A percentile compares a stretch with the other conserved stretches of the same genome.
Conservation (phyloP, 768 basidiomycete species). For the Ramaria sp. region DNA sequence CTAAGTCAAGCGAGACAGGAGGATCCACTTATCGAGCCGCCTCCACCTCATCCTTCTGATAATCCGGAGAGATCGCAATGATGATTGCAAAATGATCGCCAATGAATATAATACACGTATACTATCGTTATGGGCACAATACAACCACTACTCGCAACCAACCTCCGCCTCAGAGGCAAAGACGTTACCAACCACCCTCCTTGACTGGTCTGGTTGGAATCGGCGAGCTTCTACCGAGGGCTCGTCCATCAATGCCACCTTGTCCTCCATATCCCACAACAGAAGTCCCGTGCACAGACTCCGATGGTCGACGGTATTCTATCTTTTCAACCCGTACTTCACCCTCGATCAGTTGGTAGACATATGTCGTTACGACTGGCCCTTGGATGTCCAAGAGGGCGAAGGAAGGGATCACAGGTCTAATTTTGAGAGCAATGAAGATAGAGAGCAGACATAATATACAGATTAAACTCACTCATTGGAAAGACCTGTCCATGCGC, state of each 20-base stretch:
- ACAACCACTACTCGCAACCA: neutral
- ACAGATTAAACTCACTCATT: constrained; percentile 40
- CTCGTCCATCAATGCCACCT: neutral
- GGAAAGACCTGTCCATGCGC: constrained; percentile 79
- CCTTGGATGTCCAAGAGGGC: constrained; percentile 98
- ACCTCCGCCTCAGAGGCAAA: neutral
- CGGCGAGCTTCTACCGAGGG: constrained; percentile 7
- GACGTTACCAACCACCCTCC: constrained; percentile 4
- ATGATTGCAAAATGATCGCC: neutral
- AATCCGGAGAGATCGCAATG: neutral
- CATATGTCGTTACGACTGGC: constrained; percentile 92
- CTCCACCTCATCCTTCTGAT: constrained; percentile 30
- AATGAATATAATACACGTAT: neutral
- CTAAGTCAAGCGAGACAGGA: constrained; percentile 74
- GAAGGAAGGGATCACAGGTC: constrained; percentile 87
- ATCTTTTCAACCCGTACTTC: constrained; percentile 92
- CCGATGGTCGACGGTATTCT: constrained; percentile 50
- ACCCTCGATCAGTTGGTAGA: constrained; percentile 89
- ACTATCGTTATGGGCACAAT: neutral
- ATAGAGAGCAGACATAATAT: neutral
- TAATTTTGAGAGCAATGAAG: constrained; percentile 18
- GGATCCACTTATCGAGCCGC: constrained; percentile 57
- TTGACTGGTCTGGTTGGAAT: constrained; percentile 1
- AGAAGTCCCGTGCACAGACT: constrained; percentile 5
- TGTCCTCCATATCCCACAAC: constrained; percentile 1